Evolutionary conservation across 2,329 filamentous ascomycete genomes (phyloP), one percentile per base, ranked within the genome.

Genomic region (Phoma herbarum): DNA sequence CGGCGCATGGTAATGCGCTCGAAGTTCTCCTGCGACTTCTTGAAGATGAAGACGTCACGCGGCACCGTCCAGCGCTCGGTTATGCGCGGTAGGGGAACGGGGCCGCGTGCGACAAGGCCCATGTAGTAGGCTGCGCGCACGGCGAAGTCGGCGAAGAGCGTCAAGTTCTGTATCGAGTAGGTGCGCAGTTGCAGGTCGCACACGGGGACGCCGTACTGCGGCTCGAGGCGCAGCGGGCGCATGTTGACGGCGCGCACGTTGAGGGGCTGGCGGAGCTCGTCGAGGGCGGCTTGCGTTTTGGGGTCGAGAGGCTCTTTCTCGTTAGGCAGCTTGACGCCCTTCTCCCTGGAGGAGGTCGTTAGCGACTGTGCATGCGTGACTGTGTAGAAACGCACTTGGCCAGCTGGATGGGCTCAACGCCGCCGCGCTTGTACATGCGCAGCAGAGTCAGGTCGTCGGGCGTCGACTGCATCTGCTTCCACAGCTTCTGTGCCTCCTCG

Each of bases 1-100:
- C 95, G 84, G 53, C 93, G 86, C 70, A 93, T 79, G 1, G 95
- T 99, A 60, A 95, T 89, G 53, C 95, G 86, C 81, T 98, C 94
- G 73, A 96, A 99, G 79, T 99, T 99, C 81, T 99, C 95, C 79
- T 99, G 93, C 35, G 88, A 90, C 81, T 99, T 99, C 81, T 98
- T 99, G 83, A 92, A 91, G 66, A 97, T 92, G 82, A 99, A 99
- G 77, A 91, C 90, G 72, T 87, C 87, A 71, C 88, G 86, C 10
- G 93, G 92, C 2, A 98, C 93, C 0, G 95, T 98, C 95, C 95
- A 99, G 70, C 93, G 87, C 82, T 99, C 92, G 16, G 86, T 90
- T 64, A 94, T 92, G 57, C 90, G 88, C 1, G 95, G 95, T 18
- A 99, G 82, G 11, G 94, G 92, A 6, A 95, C 83, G 6, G 95